phyloP scores from a whole-genome alignment of 176 grass and related monocot genomes.

The Bothriochloa decipiens region DNA sequence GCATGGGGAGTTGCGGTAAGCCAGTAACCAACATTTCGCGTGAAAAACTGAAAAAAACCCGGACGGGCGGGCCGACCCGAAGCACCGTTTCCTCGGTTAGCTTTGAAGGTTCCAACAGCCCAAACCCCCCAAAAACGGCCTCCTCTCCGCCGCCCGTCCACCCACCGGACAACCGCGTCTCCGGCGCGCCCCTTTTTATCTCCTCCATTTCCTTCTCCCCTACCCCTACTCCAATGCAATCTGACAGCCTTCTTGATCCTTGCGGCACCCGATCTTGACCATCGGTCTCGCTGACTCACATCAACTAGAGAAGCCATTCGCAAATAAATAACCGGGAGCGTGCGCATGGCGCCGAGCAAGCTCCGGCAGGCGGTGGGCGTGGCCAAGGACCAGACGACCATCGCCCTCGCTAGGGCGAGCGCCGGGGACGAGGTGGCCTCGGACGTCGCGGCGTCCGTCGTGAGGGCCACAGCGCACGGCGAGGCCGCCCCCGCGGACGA shows the following conservation, averaged over 20 bases:
- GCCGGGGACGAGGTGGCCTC: slow-evolving; percentile 48
- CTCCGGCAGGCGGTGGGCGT: slow-evolving; percentile 65
- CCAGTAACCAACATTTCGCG: background rate
- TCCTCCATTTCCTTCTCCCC: background rate
- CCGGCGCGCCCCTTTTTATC: slow-evolving; percentile 15
- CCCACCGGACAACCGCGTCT: background rate
- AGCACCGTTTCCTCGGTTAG: background rate
- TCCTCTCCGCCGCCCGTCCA: background rate
- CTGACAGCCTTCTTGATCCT: background rate
- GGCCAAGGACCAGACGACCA: slow-evolving; percentile 74
- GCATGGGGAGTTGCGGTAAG: background rate
- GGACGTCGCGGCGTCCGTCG: slow-evolving; percentile 63
- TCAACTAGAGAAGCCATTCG: background rate
- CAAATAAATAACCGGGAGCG: background rate
- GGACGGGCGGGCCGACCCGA: background rate
- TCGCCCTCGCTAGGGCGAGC: slow-evolving; percentile 51
- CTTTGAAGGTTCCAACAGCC: background rate
- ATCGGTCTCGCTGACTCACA: background rate
- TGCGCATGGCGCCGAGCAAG: slow-evolving; percentile 60
- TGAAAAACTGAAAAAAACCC: background rate
- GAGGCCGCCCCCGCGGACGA: slow-evolving; percentile 59
- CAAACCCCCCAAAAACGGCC: background rate
- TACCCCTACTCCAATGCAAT: background rate
- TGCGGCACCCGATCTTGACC: no score
- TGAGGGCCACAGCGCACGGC: slow-evolving; percentile 70